phyloP scores from a whole-genome alignment of 768 basidiomycete genomes.

The Gymnopilus dilepis region DNA sequence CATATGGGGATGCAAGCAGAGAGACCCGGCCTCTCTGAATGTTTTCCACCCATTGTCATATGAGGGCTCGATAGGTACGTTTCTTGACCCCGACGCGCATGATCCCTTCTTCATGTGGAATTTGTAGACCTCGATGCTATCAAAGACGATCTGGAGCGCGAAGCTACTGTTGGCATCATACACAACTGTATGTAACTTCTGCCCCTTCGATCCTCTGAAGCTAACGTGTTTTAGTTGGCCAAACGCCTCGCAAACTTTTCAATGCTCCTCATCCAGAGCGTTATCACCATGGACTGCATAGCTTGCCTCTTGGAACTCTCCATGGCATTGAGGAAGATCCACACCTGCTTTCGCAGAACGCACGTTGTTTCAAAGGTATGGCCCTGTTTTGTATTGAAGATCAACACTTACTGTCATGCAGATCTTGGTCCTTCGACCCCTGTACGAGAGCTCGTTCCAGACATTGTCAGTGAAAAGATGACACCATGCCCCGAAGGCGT shows the following conservation, averaged over 20 bases:
- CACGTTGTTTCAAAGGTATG: conserved; percentile 61
- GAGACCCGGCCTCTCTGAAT: conserved; percentile 76
- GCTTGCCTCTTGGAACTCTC: conserved; percentile 70
- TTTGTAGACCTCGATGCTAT: conserved; percentile 81
- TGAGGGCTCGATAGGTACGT: conserved; percentile 82
- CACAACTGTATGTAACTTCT: conserved; percentile 85
- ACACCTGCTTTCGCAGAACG: conserved; percentile 64
- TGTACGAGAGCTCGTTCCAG: conserved; percentile 58
- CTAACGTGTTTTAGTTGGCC: conserved; percentile 70
- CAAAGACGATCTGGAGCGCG: conserved; percentile 83
- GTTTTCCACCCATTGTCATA: conserved; percentile 94
- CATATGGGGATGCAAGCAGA: conserved; percentile 90
- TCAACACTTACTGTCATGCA: conserved; percentile 25
- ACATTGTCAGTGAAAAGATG: conserved; percentile 59
- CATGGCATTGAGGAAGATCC: conserved; percentile 89
- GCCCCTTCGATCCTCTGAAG: background rate
- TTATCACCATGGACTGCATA: conserved; percentile 71
- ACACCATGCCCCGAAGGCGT: conserved; percentile 66
- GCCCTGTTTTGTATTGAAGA: background rate
- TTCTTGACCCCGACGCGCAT: background rate
- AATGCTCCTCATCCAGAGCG: conserved; percentile 74
- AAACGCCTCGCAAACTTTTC: conserved; percentile 91
- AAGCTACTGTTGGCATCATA: conserved; percentile 93
- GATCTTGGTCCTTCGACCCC: conserved; percentile 54
- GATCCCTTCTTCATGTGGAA: background rate